Percentiles rank a stretch among this genome's conserved stretches.
phyloP scores from a whole-genome alignment of 129 eudicot species.

The Flaveria linearis region DNA sequence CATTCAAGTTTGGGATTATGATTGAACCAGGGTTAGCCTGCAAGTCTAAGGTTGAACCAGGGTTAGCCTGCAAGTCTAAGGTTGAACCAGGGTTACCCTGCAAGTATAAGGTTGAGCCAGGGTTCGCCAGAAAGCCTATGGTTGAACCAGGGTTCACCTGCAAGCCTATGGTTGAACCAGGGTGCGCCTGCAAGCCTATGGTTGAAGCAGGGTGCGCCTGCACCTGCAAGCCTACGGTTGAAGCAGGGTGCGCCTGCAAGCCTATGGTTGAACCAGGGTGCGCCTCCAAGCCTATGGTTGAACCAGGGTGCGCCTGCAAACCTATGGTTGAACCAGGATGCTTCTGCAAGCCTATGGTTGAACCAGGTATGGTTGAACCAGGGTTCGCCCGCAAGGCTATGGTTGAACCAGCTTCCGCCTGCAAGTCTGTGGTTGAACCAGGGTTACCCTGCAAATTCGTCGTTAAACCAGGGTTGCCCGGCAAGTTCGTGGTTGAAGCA shows the following conservation, averaged over 20 bases:
- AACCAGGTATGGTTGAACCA: not conserved
- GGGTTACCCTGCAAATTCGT: not conserved
- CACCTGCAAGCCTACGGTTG: not conserved
- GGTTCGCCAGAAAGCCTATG: not conserved
- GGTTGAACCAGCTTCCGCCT: not conserved
- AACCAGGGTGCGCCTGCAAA: not conserved
- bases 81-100: not conserved
- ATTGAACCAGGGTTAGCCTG: conserved; percentile 15
- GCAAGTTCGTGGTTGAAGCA: not conserved
- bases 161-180: not conserved
- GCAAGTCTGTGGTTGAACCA: not conserved
- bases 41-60: not conserved
- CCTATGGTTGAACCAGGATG: not conserved
- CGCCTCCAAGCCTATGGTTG: not conserved
- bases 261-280: not conserved
- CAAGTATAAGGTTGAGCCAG: not conserved
- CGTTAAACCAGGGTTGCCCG: not conserved
- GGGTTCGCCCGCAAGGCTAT: not conserved
- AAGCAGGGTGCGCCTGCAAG: not conserved
- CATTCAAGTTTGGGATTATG: conserved; percentile 52
- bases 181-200: not conserved
- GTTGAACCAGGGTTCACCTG: not conserved
- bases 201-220: not conserved
- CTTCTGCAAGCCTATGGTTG: not conserved
- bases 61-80: not conserved